Evolutionary conservation across 2,329 filamentous ascomycete species (phyloP), one percentile per base, ranked within the genome.

Genomic region (Myrmaecium sp.): DNA sequence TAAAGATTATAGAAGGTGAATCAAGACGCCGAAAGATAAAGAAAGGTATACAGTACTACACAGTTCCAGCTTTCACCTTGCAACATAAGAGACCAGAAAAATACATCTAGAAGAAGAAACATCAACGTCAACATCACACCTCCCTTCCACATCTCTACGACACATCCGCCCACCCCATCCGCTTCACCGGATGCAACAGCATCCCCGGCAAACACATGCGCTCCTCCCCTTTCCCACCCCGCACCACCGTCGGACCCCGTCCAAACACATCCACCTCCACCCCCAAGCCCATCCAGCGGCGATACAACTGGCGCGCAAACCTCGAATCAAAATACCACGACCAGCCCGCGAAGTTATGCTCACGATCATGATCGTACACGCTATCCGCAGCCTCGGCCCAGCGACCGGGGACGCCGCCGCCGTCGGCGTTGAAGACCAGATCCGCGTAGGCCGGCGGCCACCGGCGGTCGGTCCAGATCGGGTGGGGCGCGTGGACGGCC

Each of bases 281-380:
- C 36, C 68, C 70, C 42, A 86, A 70, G 2, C 83, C 84, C 18
- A 93, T 55, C 86, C 86, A 95, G 33, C 82, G 64, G 26, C 71
- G 65, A 60, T 89, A 94, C 43, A 95, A 43, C 36, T 81, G 81
- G 3, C 73, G 67, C 5, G 79, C 73, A 44, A 93, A 93, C 1
- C 73, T 71, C 0, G 78, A 76, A 38, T 83, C 80, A 52, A 92
- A 94, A 52, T 89, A 94, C 83, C 83, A 95, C 12, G 74, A 82
- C 42, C 82, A 71, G 1, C 84, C 83, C 28, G 66, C 63, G 45
- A 94, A 75, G 50, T 94, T 93, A 51, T 89, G 81, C 54, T 94
- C 84, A 11, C 81, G 65, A 38, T 89, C 79, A 19, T 54, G 52
- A 32, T 58, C 57, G 32, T 59, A 60, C 6, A 52, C 47, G 3